Evolutionary conservation across 495 filamentous ascomycete genomes (phyloP), one percentile per base, ranked within the genome.

Genomic region (Xylaria curta): DNA sequence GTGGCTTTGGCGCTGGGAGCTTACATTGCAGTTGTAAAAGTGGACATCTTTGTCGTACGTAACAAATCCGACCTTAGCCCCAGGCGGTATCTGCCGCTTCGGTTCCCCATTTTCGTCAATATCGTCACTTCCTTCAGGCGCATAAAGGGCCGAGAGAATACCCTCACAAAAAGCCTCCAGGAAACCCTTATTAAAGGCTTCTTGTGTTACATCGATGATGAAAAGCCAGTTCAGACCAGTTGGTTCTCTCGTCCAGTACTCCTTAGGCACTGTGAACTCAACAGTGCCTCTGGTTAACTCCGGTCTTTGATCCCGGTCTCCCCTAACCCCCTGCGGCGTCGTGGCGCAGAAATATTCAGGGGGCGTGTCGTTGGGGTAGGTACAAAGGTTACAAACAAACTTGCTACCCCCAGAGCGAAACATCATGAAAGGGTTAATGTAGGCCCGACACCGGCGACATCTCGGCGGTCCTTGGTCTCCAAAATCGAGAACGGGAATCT

Each of bases 361-460:
- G 1, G 93, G 85, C 6, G 97, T 95, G 80, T 99, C 97, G 79
- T 98, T 98, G 4, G 97, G 93, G 82, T 97, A 97, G 28, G 91
- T 95, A 83, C 96, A 99, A 85, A 99, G 95, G 76, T 99, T 99
- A 82, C 96, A 99, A 68, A 97, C 94, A 76, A 98, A 97, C 79
- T 95, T 97, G 81, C 93, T 97, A 44, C 96, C 96, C 33, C 95
- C 96, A 5, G 93, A 93, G 60, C 91, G 88, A 85, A 99, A 99
- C 68, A 92, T 92, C 96, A 98, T 98, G 80, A 98, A 99, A 13
- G 96, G 96, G 77, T 99, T 99, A 81, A 99, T 97, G 80, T 99
- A 99, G 17, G 96, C 92, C 76, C 96, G 85, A 82, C 96, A 99
- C 82, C 96, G 88, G 77, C 94, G 89, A 82, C 96, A 99, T 76